Conservation (phyloP, 805 yeast genomes). For the Candida pseudoglaebosa region DNA sequence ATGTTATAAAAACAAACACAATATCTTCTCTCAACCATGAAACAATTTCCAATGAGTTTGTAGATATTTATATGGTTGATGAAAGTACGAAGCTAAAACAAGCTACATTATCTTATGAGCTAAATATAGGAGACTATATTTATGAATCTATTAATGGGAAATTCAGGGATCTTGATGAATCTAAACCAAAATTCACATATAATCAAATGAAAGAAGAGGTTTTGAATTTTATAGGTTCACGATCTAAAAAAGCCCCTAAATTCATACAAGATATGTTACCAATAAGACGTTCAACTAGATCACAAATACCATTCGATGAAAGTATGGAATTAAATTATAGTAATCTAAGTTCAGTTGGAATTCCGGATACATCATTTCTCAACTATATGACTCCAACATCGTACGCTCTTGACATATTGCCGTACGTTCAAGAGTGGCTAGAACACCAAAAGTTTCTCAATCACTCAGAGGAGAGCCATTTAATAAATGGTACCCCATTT, state of each 20-base stretch:
- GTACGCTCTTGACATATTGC: slow-evolving; percentile 29
- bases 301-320: slow-evolving; percentile 5
- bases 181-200: slow-evolving; percentile 6
- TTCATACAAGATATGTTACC: slow-evolving; percentile 21
- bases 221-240: slow-evolving; percentile 26
- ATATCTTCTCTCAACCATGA: slow-evolving; percentile 25
- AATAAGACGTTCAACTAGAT: slow-evolving; percentile 14
- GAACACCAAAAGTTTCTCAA: slow-evolving; percentile 26
- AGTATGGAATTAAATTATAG: neutral
- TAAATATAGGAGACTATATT: slow-evolving; percentile 26
- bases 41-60: slow-evolving; percentile 28
- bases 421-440: slow-evolving; percentile 30
- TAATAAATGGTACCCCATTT: slow-evolving; percentile 13
- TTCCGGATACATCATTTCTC: slow-evolving; percentile 32
- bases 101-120: slow-evolving; percentile 35
- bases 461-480: slow-evolving; percentile 15
- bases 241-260: slow-evolving; percentile 32
- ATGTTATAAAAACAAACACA: slow-evolving; percentile 22
- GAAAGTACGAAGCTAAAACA: slow-evolving; percentile 26
- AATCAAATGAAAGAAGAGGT: slow-evolving; percentile 11
- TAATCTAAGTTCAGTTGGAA: slow-evolving; percentile 20
- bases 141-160: neutral
- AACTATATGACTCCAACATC: slow-evolving; percentile 20
- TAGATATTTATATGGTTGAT: slow-evolving; percentile 30
- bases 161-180: neutral